phyloP scores from a whole-genome alignment of 1,284 basidiomycete species.

The Sanghuangporus weigelae region DNA sequence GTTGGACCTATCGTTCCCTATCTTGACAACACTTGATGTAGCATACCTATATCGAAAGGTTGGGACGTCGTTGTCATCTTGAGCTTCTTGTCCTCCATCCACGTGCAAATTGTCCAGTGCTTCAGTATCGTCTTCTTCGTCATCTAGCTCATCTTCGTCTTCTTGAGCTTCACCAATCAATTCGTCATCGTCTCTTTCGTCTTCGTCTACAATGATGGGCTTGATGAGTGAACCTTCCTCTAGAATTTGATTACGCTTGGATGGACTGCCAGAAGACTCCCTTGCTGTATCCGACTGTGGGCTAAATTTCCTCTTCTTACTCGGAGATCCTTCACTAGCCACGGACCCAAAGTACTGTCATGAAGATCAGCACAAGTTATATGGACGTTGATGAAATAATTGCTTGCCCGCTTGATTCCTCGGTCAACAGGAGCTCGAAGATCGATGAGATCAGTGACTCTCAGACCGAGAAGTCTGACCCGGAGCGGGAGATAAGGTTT shows the following conservation, averaged over 20 bases:
- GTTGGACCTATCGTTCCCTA: slow-evolving; percentile 9
- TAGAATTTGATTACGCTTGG: slow-evolving; percentile 12
- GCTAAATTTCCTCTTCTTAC: slow-evolving; percentile 14
- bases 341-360: slow-evolving; percentile 10
- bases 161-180: slow-evolving; percentile 6
- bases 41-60: slow-evolving; percentile 5
- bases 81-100: not conserved
- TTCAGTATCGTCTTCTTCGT: not conserved
- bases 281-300: not conserved
- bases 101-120: not conserved
- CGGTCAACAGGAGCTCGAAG: slow-evolving; percentile 43
- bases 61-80: slow-evolving; percentile 11
- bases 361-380: not conserved
- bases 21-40: slow-evolving; percentile 4
- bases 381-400: not conserved
- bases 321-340: not conserved
- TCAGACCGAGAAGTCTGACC: slow-evolving; percentile 75
- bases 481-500: slow-evolving; percentile 72
- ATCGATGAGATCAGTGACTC: slow-evolving; percentile 83
- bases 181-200: slow-evolving; percentile 27
- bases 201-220: slow-evolving; percentile 27
- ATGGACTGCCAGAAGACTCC: slow-evolving; percentile 4
- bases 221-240: not conserved
- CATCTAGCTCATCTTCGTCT: slow-evolving; percentile 6
- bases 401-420: slow-evolving; percentile 59